These are phyloP conservation scores for Cutaneotrichosporon spelunceum DNA, from an alignment of 1,284 basidiomycete genomes.

Conservation along the genomic window DNA sequence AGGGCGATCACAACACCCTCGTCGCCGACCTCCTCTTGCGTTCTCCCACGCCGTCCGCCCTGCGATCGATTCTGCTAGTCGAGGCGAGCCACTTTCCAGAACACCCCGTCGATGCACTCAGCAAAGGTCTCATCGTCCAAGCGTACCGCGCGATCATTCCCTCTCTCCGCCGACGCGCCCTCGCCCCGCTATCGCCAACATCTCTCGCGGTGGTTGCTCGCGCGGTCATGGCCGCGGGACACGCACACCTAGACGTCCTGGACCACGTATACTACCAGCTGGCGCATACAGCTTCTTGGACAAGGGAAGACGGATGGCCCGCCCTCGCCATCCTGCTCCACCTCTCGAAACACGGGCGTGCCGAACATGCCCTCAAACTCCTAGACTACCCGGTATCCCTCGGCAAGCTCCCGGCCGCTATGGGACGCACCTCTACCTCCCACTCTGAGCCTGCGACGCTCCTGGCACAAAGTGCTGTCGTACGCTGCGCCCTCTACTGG, in stretches of 20 bases:
- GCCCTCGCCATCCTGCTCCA: conserved; percentile 26
- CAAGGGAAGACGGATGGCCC: conserved; percentile 21
- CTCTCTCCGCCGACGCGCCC: conserved; percentile 6
- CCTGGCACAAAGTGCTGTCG: conserved; percentile 22
- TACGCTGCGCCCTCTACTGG: conserved; percentile 19
- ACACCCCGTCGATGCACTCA: not conserved
- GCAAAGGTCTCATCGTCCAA: conserved; percentile 18
- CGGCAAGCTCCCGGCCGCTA: conserved; percentile 20
- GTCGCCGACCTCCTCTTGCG: conserved; percentile 36
- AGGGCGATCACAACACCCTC: conserved; percentile 32
- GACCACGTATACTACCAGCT: conserved; percentile 26
- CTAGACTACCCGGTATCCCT: conserved; percentile 27
- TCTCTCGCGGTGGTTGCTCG: conserved; percentile 13
- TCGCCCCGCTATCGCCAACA: conserved; percentile 10
- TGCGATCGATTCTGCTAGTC: conserved; percentile 27
- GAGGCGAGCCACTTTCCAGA: conserved; percentile 22
- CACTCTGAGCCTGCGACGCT: conserved; percentile 23
- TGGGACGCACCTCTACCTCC: conserved; percentile 11
- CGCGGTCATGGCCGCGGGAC: conserved; percentile 7
- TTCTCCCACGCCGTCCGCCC: conserved; percentile 26
- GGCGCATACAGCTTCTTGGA: conserved; percentile 16
- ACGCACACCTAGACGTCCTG: conserved; percentile 13
- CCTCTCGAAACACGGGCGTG: conserved; percentile 10
- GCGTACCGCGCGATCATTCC: conserved; percentile 16
- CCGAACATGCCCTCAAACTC: conserved; percentile 21